These are phyloP conservation scores for Baudoinia panamericana DNA, from an alignment of 495 filamentous ascomycete species.

Conservation along the genomic window DNA sequence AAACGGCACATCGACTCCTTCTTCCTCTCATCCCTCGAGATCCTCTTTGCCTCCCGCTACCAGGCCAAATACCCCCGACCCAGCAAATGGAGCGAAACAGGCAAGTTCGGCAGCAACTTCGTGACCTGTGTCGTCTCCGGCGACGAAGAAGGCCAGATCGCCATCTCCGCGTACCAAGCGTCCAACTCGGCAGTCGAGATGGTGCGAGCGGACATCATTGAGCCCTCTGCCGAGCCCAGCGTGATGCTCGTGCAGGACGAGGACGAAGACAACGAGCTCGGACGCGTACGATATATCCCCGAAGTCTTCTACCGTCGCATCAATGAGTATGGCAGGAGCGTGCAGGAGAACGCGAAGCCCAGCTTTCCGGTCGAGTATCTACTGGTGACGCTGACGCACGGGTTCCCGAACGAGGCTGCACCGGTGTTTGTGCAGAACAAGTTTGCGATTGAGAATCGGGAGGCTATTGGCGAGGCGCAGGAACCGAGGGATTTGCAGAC, in stretches of 20 bases:
- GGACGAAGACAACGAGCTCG: constrained; percentile 61
- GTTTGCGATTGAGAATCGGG: constrained; percentile 86
- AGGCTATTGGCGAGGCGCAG: constrained; percentile 70
- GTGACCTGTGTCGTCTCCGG: constrained; percentile 92
- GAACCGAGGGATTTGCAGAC: constrained; percentile 51
- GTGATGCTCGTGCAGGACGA: constrained; percentile 93
- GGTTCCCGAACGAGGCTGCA: constrained; percentile 69
- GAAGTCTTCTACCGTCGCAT: constrained; percentile 94
- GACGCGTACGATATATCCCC: constrained; percentile 75
- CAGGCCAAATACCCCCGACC: constrained; percentile 81
- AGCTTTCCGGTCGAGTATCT: constrained; percentile 94
- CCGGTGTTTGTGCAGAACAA: constrained; percentile 55
- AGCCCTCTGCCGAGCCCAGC: constrained; percentile 81
- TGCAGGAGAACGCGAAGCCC: constrained; percentile 94
- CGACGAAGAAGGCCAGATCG: constrained; percentile 76
- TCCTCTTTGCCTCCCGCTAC: constrained; percentile 73
- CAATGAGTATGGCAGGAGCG: constrained; percentile 91
- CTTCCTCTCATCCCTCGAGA: constrained; percentile 83
- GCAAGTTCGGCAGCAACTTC: constrained; percentile 88
- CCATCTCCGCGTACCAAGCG: constrained; percentile 84
- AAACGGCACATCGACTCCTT: constrained; percentile 95
- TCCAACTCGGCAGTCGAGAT: constrained; percentile 94
- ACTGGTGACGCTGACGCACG: constrained; percentile 88
- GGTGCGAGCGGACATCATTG: constrained; percentile 87
- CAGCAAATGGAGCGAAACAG: constrained; percentile 94